Evolutionary conservation across 2,329 filamentous ascomycete genomes (phyloP).

Genomic region (Tolypocladium paradoxum): DNA sequence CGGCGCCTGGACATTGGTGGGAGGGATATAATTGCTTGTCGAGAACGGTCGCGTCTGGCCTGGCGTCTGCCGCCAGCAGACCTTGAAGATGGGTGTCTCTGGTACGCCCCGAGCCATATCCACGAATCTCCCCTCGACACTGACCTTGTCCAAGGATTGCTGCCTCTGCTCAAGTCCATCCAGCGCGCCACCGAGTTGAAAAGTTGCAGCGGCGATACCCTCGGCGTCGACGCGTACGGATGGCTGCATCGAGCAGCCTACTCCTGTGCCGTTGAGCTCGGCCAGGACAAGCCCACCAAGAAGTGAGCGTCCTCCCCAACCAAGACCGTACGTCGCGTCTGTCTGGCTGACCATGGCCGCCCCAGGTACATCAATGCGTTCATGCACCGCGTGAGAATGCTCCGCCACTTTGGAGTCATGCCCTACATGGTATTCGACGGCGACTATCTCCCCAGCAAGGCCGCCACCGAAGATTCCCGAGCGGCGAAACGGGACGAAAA

Average conservation of each 20-base stretch:
- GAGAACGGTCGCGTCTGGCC: neutral
- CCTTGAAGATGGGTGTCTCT: constrained; percentile 24
- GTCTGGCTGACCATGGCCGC: neutral
- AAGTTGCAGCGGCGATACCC: constrained; percentile 74
- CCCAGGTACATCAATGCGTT: constrained; percentile 78
- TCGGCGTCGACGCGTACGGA: constrained; percentile 95
- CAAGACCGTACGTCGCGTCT: neutral
- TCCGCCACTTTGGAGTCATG: constrained; percentile 84
- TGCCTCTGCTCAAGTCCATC: constrained; percentile 91
- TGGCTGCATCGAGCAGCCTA: constrained; percentile 94
- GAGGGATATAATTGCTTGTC: neutral
- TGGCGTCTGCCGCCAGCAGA: neutral
- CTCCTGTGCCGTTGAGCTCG: constrained; percentile 82
- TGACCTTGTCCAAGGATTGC: constrained; percentile 50
- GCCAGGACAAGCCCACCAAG: constrained; percentile 74
- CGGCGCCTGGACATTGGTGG: neutral
- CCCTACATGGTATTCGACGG: constrained; percentile 96
- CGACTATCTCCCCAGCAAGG: constrained; percentile 89
- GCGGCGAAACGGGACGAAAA: constrained; percentile 67
- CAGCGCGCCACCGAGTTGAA: constrained; percentile 81
- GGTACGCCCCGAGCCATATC: constrained; percentile 12
- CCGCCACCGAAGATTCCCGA: constrained; percentile 70
- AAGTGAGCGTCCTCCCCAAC: constrained; percentile 46
- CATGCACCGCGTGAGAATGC: constrained; percentile 86
- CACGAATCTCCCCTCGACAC: neutral